A percentile compares a stretch with the other conserved stretches of the same genome.
These are phyloP conservation scores for Fusarium sp. DNA, from an alignment of 2,329 filamentous ascomycete species.

Conservation along the genomic window DNA sequence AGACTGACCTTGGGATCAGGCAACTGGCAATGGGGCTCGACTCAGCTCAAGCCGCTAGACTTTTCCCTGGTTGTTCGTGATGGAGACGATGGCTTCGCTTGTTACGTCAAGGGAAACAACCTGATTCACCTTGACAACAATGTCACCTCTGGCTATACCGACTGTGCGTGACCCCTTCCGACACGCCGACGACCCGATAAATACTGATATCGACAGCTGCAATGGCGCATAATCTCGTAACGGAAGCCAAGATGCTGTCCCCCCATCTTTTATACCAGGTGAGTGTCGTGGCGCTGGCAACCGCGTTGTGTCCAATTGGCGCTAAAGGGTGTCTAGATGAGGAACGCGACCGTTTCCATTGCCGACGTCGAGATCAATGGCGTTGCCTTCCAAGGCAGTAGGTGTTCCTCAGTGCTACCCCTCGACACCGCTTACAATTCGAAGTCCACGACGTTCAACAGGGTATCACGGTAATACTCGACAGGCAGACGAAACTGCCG, in stretches of 20 bases:
- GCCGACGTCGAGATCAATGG: conserved; percentile 1
- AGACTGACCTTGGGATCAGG: neutral
- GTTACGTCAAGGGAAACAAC: conserved; percentile 27
- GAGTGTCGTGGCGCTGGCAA: neutral
- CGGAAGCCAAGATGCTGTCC: neutral
- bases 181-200: neutral
- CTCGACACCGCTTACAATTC: neutral
- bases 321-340: neutral
- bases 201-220: neutral
- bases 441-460: neutral
- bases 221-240: neutral
- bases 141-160: conserved; percentile 18
- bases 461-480: conserved; percentile 6
- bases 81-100: conserved; percentile 16
- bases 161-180: neutral
- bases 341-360: neutral
- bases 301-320: neutral
- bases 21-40: conserved; percentile 27
- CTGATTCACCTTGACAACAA: conserved; percentile 13
- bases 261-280: neutral
- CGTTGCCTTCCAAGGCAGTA: conserved; percentile 13
- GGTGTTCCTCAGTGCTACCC: rapidly evolving
- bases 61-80: conserved; percentile 21
- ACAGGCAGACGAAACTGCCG: conserved; percentile 7
- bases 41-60: conserved; percentile 8